phyloP scores from a whole-genome alignment of 768 basidiomycete species.

The Tremella yokohamensis region DNA sequence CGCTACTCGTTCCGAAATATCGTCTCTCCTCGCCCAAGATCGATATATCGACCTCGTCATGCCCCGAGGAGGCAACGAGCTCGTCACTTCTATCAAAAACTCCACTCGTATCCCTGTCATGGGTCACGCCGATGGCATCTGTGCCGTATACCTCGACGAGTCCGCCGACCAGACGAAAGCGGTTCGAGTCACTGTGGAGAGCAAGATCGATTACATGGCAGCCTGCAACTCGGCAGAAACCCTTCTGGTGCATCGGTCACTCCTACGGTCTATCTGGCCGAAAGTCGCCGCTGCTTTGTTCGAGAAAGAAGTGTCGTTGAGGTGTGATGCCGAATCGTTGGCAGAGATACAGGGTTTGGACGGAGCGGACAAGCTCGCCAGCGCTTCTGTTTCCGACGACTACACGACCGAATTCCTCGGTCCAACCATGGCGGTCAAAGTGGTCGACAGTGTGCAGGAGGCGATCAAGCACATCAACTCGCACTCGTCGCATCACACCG shows the following conservation, averaged over 20 bases:
- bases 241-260: conserved; percentile 72
- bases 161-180: conserved; percentile 75
- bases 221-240: conserved; percentile 94
- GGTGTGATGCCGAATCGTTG: conserved; percentile 70
- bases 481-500: conserved; percentile 94
- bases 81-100: conserved; percentile 84
- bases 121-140: conserved; percentile 97
- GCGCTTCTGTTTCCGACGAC: conserved; percentile 59
- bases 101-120: conserved; percentile 91
- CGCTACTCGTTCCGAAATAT: conserved; percentile 85
- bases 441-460: conserved; percentile 64
- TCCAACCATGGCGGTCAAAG: conserved; percentile 73
- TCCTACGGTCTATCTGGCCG: conserved; percentile 75
- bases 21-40: conserved; percentile 78
- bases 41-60: conserved; percentile 95
- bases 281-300: conserved; percentile 70
- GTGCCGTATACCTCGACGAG: conserved; percentile 83
- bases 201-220: conserved; percentile 93
- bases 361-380: conserved; percentile 52
- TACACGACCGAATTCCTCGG: conserved; percentile 87
- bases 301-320: conserved; percentile 65
- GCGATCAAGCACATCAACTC: conserved; percentile 88
- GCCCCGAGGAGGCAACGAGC: conserved; percentile 85
- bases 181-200: conserved; percentile 74
- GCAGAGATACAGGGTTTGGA: conserved; percentile 56